Percentiles rank a stretch among this genome's conserved stretches.
phyloP scores from a whole-genome alignment of 768 basidiomycete species.

The Russula griseocarnosa region DNA sequence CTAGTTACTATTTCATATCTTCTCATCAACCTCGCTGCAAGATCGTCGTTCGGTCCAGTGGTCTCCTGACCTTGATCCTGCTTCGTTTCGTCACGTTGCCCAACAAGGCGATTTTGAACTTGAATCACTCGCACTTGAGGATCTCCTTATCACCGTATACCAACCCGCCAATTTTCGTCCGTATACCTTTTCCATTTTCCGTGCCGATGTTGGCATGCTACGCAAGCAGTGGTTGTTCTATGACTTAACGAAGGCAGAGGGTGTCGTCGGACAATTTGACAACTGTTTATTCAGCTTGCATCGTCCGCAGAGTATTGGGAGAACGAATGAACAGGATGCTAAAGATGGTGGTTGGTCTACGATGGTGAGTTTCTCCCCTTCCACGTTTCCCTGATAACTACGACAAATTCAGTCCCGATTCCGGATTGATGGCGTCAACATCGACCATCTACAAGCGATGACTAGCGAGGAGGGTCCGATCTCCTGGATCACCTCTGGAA shows the following conservation, averaged over 20 bases:
- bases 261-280: slow-evolving; percentile 95
- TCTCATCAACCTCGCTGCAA: slow-evolving; percentile 33
- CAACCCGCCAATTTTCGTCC: slow-evolving; percentile 92
- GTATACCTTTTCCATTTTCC: slow-evolving; percentile 88
- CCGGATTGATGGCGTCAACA: slow-evolving; percentile 92
- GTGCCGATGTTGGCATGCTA: slow-evolving; percentile 77
- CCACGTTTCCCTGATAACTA: background rate
- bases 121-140: slow-evolving; percentile 84
- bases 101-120: slow-evolving; percentile 88
- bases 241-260: slow-evolving; percentile 86
- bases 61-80: slow-evolving; percentile 81
- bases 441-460: slow-evolving; percentile 89
- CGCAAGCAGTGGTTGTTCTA: slow-evolving; percentile 95
- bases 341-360: slow-evolving; percentile 69
- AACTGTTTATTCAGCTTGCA: slow-evolving; percentile 97
- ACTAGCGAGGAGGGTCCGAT: slow-evolving; percentile 83
- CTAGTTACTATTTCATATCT: background rate
- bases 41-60: slow-evolving; percentile 85
- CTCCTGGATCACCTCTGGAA: slow-evolving; percentile 97
- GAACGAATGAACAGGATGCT: slow-evolving; percentile 81
- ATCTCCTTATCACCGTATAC: slow-evolving; percentile 89
- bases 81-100: slow-evolving; percentile 68
- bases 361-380: slow-evolving; percentile 12
- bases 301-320: slow-evolving; percentile 90
- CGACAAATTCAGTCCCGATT: slow-evolving; percentile 68